Evolutionary conservation across 108 stramenopile species (phyloP).

Genomic region (Cyclotella choctawhatcheeana): DNA sequence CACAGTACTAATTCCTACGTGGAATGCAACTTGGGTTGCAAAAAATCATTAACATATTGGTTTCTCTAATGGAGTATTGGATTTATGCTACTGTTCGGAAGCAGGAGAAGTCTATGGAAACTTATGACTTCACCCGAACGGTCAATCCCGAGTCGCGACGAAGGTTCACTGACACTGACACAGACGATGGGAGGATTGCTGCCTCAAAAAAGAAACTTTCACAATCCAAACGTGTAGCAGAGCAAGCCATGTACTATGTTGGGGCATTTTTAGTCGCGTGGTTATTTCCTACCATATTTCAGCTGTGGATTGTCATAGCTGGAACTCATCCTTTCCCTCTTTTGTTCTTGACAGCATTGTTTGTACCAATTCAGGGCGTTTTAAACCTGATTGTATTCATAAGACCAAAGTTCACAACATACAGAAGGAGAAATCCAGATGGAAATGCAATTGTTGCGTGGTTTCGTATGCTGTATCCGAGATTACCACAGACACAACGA

Average conservation of each 20-base stretch:
- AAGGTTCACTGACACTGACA: too few species aligned
- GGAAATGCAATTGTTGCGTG: slow-evolving; percentile 7
- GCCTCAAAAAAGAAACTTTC: too few species aligned
- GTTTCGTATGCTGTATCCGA: slow-evolving; percentile 29
- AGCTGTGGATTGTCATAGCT: slow-evolving; percentile 19
- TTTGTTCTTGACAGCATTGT: slow-evolving; percentile 19
- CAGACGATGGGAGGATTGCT: too few species aligned
- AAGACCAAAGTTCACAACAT: neutral
- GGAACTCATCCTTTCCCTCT: slow-evolving; percentile 14
- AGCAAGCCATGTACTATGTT: slow-evolving; percentile 21
- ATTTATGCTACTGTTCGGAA: too few species aligned
- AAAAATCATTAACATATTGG: too few species aligned
- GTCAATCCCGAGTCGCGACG: too few species aligned
- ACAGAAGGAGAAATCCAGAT: slow-evolving; percentile 10
- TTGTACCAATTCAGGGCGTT: slow-evolving; percentile 30
- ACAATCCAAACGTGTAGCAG: slow-evolving; percentile 2
- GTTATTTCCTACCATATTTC: slow-evolving; percentile 30
- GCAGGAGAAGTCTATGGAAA: too few species aligned
- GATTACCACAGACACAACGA: too few species aligned
- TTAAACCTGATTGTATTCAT: neutral
- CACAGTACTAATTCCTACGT: too few species aligned
- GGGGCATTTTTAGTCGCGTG: slow-evolving; percentile 32
- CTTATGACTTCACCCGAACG: too few species aligned
- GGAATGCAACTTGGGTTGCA: too few species aligned
- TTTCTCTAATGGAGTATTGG: too few species aligned